Base-by-base conservation (phyloP, 805 yeast species). In the Pichia membranifaciens region DNA sequence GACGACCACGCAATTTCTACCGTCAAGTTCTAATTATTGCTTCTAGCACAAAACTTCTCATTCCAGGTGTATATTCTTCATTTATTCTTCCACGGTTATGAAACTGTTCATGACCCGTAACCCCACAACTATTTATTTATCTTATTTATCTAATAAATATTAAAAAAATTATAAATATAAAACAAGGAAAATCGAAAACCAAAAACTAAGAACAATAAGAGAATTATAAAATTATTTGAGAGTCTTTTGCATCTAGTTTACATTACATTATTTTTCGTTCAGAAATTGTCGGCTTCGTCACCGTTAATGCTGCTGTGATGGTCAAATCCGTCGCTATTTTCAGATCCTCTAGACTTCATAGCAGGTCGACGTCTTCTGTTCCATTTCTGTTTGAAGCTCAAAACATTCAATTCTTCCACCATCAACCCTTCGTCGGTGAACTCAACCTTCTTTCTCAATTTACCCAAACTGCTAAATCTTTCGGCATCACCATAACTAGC, bases 1-100 rank as follows among this genome's bases (percentile, higher is more conserved):
- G 65, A 66, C 36, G 71, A 66, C 45, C 54, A 58, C 48, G 58
- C 66, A 10, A 57, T 63, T 51, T 52, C 56, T 15, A 56, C 54
- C 15, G 47, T 51, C 41, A 60, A 58, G 52, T 59, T 53, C 36
- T 61, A 51, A 40, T 16, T 13, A 15, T 20, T n/a, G 10, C 29
- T 25, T 25, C 10, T 25, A 7, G 29, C 10, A 7, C 29, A 7
- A 25, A 25, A 7, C 10, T 7, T 25, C 10, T 8, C 10, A 25
- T 25, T 25, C 29, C 29, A 10, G 29, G 29, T 25, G 29, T 25
- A 25, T 25, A 25, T 25, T 25, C 10, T 25, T 35, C 38, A 35
- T 35, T 35, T 35, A 35, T 35, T 35, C 38, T 35, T 35, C 18
- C 38, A 35, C 8, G 18, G n/a, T 12, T 28, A 21, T 38, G 29